Evolutionary conservation across 371 early-diverging fungal genomes (phyloP), one percentile per base, ranked within the genome.

Genomic region (Gilbertella persicaria): DNA sequence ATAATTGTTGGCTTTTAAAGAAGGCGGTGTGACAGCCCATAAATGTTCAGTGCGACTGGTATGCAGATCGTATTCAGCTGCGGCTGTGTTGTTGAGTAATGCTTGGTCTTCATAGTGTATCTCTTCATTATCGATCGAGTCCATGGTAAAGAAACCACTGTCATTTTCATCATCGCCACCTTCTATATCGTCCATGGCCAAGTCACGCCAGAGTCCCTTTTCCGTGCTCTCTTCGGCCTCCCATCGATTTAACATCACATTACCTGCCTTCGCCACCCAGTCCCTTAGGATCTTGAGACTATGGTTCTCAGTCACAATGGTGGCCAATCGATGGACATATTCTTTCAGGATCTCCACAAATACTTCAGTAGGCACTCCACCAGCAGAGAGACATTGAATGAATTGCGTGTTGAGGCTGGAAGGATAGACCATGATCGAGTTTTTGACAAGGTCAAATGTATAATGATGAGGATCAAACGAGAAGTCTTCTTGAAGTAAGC

Each of bases 381-480:
- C 75, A 5, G 67, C 57, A 21, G 71, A 50, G 3, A 79, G 52
- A 16, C 66, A 64, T 40, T 74, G 71, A 20, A 79, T 79, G n/a
- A 76, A 70, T 51, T 79, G 79, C 0, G 75, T 74, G 29, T 79
- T 79, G 2, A 79, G 35, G 21, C 50, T 62, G 20, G 77, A 64
- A 2, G 67, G 72, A 35, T 75, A 75, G 1, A 71, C 42, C 16
- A 69, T 67, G 9, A 67, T 53, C 0, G 69, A 49, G 14, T 66
- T 62, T 33, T 75, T 75, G 41, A 71, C 62, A 1, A 76, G 55
- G 44, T 79, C 79, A 33, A 79, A 72, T 0, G 74, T 76, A 25
- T 65, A 69, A 35, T 76, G 71, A 13, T 67, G 51, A 1, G 71
- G 69, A 50, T 76, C 74, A 3, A 44, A 20, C 3, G 25, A 37